Evolutionary conservation across 1,284 basidiomycete species (phyloP), one percentile per base, ranked within the genome.

Genomic region (Sphagnurus paluster): DNA sequence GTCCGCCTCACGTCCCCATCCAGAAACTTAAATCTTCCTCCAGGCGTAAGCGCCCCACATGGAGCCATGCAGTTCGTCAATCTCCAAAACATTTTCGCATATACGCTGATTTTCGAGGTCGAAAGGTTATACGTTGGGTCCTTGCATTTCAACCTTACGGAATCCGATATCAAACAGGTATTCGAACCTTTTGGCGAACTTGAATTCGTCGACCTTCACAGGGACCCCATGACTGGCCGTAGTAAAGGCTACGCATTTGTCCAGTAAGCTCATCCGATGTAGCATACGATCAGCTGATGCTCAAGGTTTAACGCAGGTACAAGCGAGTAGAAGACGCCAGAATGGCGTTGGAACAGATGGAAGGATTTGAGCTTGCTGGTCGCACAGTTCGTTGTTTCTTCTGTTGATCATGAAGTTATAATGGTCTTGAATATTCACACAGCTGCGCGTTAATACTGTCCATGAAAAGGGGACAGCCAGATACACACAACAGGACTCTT

Each of bases 211-310:
- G 96, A 99, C 75, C 80, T 99, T 61, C 96, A 98, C 68, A 83
- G 87, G 61, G 94, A 98, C 67, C 87, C 90, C 5, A 84, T 79
- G 74, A 95, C 93, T 32, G 94, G 95, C 34, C 85, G 92, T 61
- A 95, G 92, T 71, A 98, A 98, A 69, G 97, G 97, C 29, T 98
- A 97, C 65, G 94, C 93, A 21, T 99, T 99, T 65, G 90, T 99
- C 34, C 97, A 99, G 85, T 94, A 64, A 58, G 84, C 74, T n/a
- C n/a, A n/a, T n/a, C n/a, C 28, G 11, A 44, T 16, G 44, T 40
- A 5, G 29, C 30, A 1, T 36, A n/a, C 43, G 34, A 24, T 23
- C 40, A n/a, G 44, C n/a, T 44, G 13, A 46, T 28, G 17, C 39
- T 35, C 21, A 38, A 20, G 24, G 25, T 7, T 8, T 1, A 8